A percentile compares a stretch with the other conserved stretches of the same genome.
Conservation (phyloP, 345 rosid genomes). For the Psidium friedrichsthalianum region DNA sequence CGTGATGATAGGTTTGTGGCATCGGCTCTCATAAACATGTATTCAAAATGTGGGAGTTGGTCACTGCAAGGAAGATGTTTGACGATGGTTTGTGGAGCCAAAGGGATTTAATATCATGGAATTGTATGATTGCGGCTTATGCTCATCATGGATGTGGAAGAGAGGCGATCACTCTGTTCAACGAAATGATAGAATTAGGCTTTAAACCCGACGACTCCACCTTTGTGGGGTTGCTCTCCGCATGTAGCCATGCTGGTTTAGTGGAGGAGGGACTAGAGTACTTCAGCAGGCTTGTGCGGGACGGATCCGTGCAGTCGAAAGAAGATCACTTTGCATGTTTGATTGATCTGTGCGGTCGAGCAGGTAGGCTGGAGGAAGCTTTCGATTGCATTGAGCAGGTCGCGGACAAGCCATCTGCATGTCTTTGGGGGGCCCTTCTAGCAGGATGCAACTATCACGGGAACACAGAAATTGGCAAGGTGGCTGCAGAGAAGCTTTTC, state of each 20-base stretch:
- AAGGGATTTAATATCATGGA: conserved; percentile 61
- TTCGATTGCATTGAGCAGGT: conserved; percentile 22
- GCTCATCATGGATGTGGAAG: conserved; percentile 65
- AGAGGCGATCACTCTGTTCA: conserved; percentile 46
- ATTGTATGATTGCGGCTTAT: conserved; percentile 60
- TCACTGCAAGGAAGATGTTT: conserved; percentile 43
- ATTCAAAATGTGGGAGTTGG: conserved; percentile 61
- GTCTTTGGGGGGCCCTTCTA: conserved; percentile 57
- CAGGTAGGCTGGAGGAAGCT: conserved; percentile 55
- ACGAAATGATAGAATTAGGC: conserved; percentile 40
- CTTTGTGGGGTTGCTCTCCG: conserved; percentile 53
- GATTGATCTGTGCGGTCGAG: conserved; percentile 57
- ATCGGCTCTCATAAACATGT: conserved; percentile 68
- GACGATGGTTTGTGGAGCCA: conserved; percentile 22
- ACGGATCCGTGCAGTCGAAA: conserved; percentile 24
- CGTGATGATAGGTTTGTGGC: conserved; percentile 31
- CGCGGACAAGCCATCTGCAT: conserved; percentile 19
- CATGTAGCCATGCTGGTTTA: conserved; percentile 67
- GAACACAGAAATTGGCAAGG: conserved; percentile 31
- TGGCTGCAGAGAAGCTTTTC: conserved; percentile 38
- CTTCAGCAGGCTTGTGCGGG: conserved; percentile 39
- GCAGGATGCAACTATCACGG: conserved; percentile 52
- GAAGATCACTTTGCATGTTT: conserved; percentile 69
- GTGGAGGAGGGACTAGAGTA: conserved; percentile 49
- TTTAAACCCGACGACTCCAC: conserved; percentile 50